Conservation (phyloP, 1,284 basidiomycete species). For the Malassezia japonica region DNA sequence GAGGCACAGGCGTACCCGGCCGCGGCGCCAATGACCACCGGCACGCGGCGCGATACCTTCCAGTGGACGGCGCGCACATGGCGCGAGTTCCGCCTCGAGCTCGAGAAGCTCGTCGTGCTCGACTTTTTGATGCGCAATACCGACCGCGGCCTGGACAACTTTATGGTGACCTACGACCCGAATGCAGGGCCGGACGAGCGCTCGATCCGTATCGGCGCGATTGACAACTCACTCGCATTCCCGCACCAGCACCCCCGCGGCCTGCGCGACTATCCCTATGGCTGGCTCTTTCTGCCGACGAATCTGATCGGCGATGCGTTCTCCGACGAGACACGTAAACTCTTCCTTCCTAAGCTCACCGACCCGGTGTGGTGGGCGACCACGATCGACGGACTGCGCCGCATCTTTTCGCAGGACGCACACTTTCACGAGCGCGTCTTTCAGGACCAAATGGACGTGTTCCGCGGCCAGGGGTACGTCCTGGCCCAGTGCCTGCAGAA, state of each 20-base stretch:
- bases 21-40: constrained; percentile 58
- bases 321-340: constrained; percentile 66
- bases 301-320: constrained; percentile 62
- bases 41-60: constrained; percentile 62
- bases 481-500: constrained; percentile 71
- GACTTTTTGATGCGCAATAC: constrained; percentile 85
- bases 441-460: constrained; percentile 72
- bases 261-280: constrained; percentile 81
- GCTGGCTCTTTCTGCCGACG: constrained; percentile 73
- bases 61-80: constrained; percentile 71
- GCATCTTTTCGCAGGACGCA: constrained; percentile 67
- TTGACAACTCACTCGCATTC: constrained; percentile 85
- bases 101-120: constrained; percentile 62
- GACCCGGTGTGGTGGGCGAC: constrained; percentile 82
- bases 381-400: constrained; percentile 65
- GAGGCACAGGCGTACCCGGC: neutral
- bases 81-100: constrained; percentile 65
- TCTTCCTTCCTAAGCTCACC: constrained; percentile 70
- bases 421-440: constrained; percentile 53
- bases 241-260: constrained; percentile 64
- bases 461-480: constrained; percentile 85
- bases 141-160: constrained; percentile 50
- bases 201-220: constrained; percentile 61
- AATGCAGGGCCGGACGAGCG: neutral
- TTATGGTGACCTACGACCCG: constrained; percentile 43